Evolutionary conservation across 2,329 filamentous ascomycete species (phyloP).

Genomic region (Blumeriella jaapii): DNA sequence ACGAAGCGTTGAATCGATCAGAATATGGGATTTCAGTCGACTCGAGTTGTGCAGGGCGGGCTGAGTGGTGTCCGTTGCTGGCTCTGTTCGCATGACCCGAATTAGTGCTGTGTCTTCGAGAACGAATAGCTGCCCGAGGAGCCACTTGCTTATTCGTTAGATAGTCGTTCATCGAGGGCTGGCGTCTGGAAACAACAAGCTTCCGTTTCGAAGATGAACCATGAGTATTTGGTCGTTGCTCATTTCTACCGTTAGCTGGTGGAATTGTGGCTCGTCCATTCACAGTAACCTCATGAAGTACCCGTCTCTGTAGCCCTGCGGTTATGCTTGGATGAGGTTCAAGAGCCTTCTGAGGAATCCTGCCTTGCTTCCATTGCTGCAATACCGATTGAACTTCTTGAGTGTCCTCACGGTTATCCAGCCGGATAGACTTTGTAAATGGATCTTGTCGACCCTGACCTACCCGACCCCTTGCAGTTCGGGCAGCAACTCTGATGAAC

Average conservation of each 20-base stretch:
- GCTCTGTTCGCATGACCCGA: constrained; percentile 7
- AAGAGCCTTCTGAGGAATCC: constrained; percentile 15
- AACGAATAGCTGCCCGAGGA: not conserved
- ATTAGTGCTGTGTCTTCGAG: not conserved
- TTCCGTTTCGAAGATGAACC: constrained; percentile 6
- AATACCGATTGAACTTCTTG: constrained; percentile 43
- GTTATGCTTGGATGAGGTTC: not conserved
- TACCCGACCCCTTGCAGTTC: constrained; percentile 37
- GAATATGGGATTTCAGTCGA: constrained; percentile 30
- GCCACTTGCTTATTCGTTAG: constrained; percentile 15
- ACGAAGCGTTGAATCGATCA: constrained; percentile 24
- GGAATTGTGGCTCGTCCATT: constrained; percentile 17
- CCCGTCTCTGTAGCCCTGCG: not conserved
- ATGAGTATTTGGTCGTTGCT: not conserved
- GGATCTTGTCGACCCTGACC: constrained; percentile 45
- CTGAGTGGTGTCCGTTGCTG: constrained; percentile 13
- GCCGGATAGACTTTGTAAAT: constrained; percentile 42
- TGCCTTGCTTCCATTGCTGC: constrained; percentile 39
- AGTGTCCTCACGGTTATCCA: constrained; percentile 51
- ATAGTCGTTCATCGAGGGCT: constrained; percentile 25
- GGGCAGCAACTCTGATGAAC: constrained; percentile 51
- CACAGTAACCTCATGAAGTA: constrained; percentile 13
- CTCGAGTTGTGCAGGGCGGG: constrained; percentile 46
- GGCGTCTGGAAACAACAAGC: constrained; percentile 16
- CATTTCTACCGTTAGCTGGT: not conserved